phyloP scores from a whole-genome alignment of 1,284 basidiomycete species.

The Trichosporon faecale region DNA sequence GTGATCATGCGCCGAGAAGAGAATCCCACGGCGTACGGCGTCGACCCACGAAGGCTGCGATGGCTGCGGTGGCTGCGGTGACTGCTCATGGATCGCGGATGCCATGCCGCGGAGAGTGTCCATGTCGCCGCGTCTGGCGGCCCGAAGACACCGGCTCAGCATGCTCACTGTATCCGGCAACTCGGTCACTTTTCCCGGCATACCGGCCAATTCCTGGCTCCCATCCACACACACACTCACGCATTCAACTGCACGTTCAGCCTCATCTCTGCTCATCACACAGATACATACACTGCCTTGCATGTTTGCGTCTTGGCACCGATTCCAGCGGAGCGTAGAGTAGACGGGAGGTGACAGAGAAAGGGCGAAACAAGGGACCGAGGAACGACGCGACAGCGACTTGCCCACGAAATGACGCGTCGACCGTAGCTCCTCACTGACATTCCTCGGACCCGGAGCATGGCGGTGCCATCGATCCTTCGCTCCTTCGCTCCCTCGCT shows the following conservation, averaged over 20 bases:
- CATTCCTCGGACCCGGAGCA: not conserved
- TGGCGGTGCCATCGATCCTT: not conserved
- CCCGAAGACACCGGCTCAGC: not conserved
- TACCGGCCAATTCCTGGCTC: not conserved
- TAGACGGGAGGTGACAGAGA: not conserved
- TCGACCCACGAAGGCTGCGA: not conserved
- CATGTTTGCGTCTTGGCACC: not conserved
- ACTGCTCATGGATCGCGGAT: not conserved
- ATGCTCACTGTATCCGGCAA: not conserved
- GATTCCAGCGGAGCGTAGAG: not conserved
- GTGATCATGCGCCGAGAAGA: not conserved
- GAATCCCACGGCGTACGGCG: not conserved
- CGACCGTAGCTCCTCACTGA: not conserved
- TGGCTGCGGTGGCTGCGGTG: too few species aligned
- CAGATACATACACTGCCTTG: not conserved
- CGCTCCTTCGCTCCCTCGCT: not conserved
- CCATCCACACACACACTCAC: not conserved
- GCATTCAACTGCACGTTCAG: not conserved
- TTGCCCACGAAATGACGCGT: not conserved
- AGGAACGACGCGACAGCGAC: not conserved
- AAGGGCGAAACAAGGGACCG: not conserved
- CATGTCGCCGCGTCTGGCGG: not conserved
- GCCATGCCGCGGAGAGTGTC: not conserved
- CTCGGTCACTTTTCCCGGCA: not conserved
- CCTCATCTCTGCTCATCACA: not conserved